Evolutionary conservation across 306 rosid genomes (phyloP).

Genomic region (Medicago arabica): DNA sequence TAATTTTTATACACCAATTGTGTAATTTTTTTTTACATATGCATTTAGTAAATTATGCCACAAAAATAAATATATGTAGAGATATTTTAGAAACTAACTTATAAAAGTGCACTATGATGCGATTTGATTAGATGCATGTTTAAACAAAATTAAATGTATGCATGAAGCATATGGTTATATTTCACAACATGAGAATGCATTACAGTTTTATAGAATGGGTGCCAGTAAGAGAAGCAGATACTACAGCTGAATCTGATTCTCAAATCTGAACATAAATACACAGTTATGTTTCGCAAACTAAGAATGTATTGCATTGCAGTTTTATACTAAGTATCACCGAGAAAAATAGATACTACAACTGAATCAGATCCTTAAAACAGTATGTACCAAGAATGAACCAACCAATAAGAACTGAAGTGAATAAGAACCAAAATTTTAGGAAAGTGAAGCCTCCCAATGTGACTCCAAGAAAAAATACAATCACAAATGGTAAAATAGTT

Average conservation of each 20-base stretch:
- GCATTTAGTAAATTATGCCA: no score
- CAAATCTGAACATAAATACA: constrained; percentile 42
- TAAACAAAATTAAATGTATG: not conserved
- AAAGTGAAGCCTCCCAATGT: constrained; percentile 73
- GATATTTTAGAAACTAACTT: no score
- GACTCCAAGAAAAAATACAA: constrained; percentile 68
- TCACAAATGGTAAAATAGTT: constrained; percentile 69
- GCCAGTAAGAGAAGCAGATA: constrained; percentile 7
- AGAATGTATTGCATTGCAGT: constrained; percentile 27
- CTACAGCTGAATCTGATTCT: constrained; percentile 73
- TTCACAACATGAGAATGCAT: constrained; percentile 24
- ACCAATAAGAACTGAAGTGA: constrained; percentile 68
- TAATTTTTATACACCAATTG: no score
- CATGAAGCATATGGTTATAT: not conserved
- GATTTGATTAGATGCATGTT: no score
- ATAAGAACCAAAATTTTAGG: constrained; percentile 64
- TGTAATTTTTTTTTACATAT: no score
- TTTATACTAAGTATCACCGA: constrained; percentile 37
- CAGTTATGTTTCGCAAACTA: constrained; percentile 11
- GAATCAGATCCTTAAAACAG: constrained; percentile 76
- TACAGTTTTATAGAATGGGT: constrained; percentile 20
- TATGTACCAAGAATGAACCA: constrained; percentile 93
- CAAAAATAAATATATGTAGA: no score
- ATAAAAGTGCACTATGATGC: no score
- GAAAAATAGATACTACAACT: constrained; percentile 59